Conservation (phyloP, 2,329 filamentous ascomycete genomes). For the Sclerotinia glacialis region DNA sequence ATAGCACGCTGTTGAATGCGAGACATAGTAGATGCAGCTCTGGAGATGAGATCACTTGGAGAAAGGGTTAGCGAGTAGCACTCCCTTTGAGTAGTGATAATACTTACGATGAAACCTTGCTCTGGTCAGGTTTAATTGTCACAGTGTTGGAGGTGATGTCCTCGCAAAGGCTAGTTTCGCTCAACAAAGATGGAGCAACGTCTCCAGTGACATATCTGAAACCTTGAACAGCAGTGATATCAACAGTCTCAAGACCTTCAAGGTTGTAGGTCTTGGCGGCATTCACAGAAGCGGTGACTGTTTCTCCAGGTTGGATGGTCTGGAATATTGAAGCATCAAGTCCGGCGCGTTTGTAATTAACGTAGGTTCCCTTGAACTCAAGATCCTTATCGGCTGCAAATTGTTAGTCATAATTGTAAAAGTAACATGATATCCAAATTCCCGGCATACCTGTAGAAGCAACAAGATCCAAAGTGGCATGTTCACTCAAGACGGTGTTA, state of each 20-base stretch:
- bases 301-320: conserved; percentile 30
- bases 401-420: conserved; percentile 2
- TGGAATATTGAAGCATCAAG: conserved; percentile 28
- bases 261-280: conserved; percentile 32
- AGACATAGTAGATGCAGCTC: conserved; percentile 22
- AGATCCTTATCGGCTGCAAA: conserved; percentile 27
- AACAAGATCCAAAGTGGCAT: conserved; percentile 31
- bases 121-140: conserved; percentile 31
- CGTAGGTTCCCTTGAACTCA: conserved; percentile 30
- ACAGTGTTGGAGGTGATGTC: conserved; percentile 26
- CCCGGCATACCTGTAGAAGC: conserved; percentile 26
- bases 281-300: conserved; percentile 29
- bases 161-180: conserved; percentile 24
- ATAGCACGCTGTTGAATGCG: conserved; percentile 32
- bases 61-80: not conserved
- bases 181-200: conserved; percentile 24
- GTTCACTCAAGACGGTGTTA: conserved; percentile 31
- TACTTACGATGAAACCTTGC: conserved; percentile 28
- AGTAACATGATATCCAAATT: not conserved
- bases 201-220: conserved; percentile 31
- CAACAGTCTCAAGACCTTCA: conserved; percentile 25
- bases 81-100: not conserved
- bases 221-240: conserved; percentile 32
- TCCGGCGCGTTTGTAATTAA: conserved; percentile 30
- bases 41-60: conserved; percentile 26